Percentiles rank a stretch among this genome's conserved stretches.
These are phyloP conservation scores for Ceratobasidium papillatum DNA, from an alignment of 1,284 basidiomycete species.

Conservation along the genomic window DNA sequence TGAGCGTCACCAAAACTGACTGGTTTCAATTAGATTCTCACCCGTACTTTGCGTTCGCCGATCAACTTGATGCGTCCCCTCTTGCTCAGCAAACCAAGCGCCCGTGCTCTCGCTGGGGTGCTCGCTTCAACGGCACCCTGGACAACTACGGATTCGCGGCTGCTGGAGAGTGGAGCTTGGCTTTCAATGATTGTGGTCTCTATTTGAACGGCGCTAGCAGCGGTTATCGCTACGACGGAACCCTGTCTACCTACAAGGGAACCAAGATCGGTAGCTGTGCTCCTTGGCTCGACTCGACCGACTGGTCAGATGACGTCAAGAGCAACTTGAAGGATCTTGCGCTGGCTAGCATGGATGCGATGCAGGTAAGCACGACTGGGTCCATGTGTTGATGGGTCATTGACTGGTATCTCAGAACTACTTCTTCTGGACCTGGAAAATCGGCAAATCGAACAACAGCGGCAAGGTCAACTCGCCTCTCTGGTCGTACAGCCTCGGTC, in stretches of 20 bases:
- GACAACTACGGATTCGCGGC: constrained; percentile 69
- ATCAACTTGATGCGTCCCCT: constrained; percentile 47
- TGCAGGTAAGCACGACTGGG: constrained; percentile 50
- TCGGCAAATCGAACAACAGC: constrained; percentile 70
- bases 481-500: constrained; percentile 86
- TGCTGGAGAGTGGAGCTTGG: constrained; percentile 75
- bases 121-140: constrained; percentile 55
- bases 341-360: constrained; percentile 57
- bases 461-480: constrained; percentile 71
- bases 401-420: constrained; percentile 56
- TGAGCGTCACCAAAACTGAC: background rate
- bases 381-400: background rate
- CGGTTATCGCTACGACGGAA: constrained; percentile 60
- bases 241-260: constrained; percentile 52
- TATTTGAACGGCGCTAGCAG: constrained; percentile 83
- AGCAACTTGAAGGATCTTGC: constrained; percentile 66
- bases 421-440: constrained; percentile 73
- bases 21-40: constrained; percentile 61
- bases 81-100: constrained; percentile 38
- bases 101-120: constrained; percentile 55
- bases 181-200: constrained; percentile 80
- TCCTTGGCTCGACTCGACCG: constrained; percentile 66
- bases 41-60: constrained; percentile 59
- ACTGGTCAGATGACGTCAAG: constrained; percentile 67
- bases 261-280: constrained; percentile 46